phyloP scores from a whole-genome alignment of 2,329 filamentous ascomycete genomes.

The Aspergillus puulaauensis region DNA sequence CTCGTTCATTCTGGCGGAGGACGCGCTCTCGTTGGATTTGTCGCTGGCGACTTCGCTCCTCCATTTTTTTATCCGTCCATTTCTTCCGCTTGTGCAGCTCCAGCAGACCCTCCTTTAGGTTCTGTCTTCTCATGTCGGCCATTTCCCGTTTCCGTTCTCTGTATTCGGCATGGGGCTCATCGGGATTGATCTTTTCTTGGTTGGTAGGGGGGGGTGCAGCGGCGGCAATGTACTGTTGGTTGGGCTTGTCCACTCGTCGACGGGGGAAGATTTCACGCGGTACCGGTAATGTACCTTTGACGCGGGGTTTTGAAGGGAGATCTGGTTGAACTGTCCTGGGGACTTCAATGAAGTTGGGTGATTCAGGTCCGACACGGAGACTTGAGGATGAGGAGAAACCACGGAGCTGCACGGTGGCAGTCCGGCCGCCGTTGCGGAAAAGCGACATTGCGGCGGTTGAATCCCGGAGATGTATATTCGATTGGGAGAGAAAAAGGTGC shows the following conservation, averaged over 20 bases:
- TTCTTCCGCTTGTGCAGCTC: slow-evolving; percentile 69
- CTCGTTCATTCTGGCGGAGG: slow-evolving; percentile 64
- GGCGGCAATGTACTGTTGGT: slow-evolving; percentile 58
- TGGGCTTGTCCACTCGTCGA: slow-evolving; percentile 61
- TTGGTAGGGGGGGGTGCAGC: slow-evolving; percentile 57
- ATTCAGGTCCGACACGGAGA: slow-evolving; percentile 64
- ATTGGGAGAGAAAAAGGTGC: no score
- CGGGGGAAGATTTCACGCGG: slow-evolving; percentile 76
- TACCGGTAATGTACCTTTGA: slow-evolving; percentile 79
- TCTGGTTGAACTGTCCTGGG: slow-evolving; percentile 73
- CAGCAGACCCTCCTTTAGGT: slow-evolving; percentile 69
- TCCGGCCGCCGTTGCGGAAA: slow-evolving; percentile 34
- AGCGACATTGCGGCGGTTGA: slow-evolving; percentile 32
- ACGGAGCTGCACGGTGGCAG: slow-evolving; percentile 39
- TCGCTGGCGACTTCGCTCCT: slow-evolving; percentile 46
- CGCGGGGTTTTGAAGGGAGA: slow-evolving; percentile 44
- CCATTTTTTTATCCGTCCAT: slow-evolving; percentile 37
- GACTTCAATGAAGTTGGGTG: slow-evolving; percentile 81
- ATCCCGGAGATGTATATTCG: neutral
- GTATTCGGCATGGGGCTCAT: slow-evolving; percentile 48
- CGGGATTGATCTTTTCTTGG: slow-evolving; percentile 31
- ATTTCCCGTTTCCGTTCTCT: slow-evolving; percentile 69
- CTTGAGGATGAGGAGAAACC: slow-evolving; percentile 39
- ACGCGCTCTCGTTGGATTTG: slow-evolving; percentile 52
- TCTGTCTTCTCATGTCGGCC: slow-evolving; percentile 68